These are phyloP conservation scores for Eragrostis curvula DNA, from an alignment of 176 grass and related monocot genomes.

Conservation along the genomic window DNA sequence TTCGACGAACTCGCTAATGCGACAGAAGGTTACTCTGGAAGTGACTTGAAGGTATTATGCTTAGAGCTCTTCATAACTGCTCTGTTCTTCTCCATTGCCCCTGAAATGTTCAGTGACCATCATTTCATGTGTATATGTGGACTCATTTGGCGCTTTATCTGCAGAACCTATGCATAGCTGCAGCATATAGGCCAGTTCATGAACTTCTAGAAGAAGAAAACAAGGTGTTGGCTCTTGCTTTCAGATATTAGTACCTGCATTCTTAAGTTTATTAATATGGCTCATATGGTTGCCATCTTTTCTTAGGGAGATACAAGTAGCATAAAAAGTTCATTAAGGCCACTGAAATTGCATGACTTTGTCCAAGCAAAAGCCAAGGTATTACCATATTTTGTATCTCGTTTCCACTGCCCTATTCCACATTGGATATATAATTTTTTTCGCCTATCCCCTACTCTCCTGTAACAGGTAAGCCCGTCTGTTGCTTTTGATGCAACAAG, in stretches of 20 bases:
- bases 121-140: background rate
- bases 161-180: slow-evolving; percentile 90
- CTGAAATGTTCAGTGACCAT: background rate
- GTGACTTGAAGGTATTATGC: slow-evolving; percentile 82
- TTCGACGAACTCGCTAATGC: slow-evolving; percentile 71
- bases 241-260: background rate
- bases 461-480: slow-evolving; percentile 79
- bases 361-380: slow-evolving; percentile 94
- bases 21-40: slow-evolving; percentile 95
- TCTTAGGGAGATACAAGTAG: slow-evolving; percentile 48
- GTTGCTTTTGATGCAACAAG: slow-evolving; percentile 80
- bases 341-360: slow-evolving; percentile 79
- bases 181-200: slow-evolving; percentile 94
- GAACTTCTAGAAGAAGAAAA: slow-evolving; percentile 89
- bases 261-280: background rate
- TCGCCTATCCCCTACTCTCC: slow-evolving; percentile 9
- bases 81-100: slow-evolving; percentile 1
- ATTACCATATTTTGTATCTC: slow-evolving; percentile 19
- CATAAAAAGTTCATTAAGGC: slow-evolving; percentile 52
- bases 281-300: slow-evolving; percentile 34
- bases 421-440: background rate
- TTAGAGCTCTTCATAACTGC: background rate
- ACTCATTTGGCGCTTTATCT: slow-evolving; percentile 25
- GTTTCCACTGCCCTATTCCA: background rate
- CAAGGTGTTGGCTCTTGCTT: slow-evolving; percentile 42